phyloP scores from a whole-genome alignment of 148 eudicot genomes.

The Pharnaceum exiguum region DNA sequence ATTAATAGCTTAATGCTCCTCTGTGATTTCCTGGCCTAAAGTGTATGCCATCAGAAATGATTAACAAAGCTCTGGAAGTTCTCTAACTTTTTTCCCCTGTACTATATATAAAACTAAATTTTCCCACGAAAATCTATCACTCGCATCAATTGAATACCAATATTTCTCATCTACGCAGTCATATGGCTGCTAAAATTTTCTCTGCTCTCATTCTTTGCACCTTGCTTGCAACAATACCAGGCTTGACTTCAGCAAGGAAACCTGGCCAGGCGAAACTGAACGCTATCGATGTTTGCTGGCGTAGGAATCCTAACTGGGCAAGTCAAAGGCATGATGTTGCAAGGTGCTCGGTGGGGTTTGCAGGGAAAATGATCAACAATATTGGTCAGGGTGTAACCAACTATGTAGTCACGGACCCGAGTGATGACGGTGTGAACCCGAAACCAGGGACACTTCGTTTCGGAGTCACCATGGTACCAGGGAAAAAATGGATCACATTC shows the following conservation, averaged over 20 bases:
- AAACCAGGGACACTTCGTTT: constrained; percentile 59
- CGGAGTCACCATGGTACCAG: constrained; percentile 47
- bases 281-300: constrained; percentile 72
- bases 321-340: constrained; percentile 48
- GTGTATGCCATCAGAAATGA: constrained; percentile 1
- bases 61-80: neutral
- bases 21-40: neutral
- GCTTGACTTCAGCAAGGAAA: constrained; percentile 9
- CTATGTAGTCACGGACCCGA: constrained; percentile 61
- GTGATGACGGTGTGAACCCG: constrained; percentile 49
- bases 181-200: constrained; percentile 12
- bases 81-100: neutral
- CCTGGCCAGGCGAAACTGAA: constrained; percentile 26
- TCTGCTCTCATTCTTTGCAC: constrained; percentile 1
- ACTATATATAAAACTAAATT: neutral
- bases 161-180: neutral
- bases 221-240: constrained; percentile 11
- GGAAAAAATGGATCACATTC: constrained; percentile 69
- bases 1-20: constrained; percentile 7
- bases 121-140: neutral
- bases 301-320: constrained; percentile 50
- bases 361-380: constrained; percentile 59
- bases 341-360: constrained; percentile 57
- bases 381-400: constrained; percentile 30
- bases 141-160: neutral